Base-by-base conservation (phyloP, 768 basidiomycete genomes). In the Serpula lacrymans region DNA sequence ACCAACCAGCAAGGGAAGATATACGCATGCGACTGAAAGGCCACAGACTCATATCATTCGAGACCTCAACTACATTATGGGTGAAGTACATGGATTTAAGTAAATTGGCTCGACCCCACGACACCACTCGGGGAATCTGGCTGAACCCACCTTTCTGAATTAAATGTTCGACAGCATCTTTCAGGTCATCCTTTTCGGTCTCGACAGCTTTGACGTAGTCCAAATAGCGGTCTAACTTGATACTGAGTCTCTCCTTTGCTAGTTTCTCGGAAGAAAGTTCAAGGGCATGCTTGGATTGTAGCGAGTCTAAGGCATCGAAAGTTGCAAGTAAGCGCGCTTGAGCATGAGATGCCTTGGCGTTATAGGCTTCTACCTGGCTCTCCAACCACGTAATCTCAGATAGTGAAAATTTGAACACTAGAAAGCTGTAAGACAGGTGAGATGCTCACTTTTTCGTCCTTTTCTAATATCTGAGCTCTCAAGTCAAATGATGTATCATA, bases 121-220 rank as follows among this genome's bases (percentile, higher is more conserved):
- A n/a, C n/a, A n/a, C n/a, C 22, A 29, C 23, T 14, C 6, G 20
- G 23, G 21, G 22, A 30, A 21, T 17, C 8, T 9, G 4, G 21
- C 24, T 13, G 18, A 14, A 62, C 75, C 28, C 49, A 82, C 82
- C 75, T 76, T 77, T 80, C 55, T 78, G 68, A n/a, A 78, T 68
- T 28, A 83, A 53, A 37, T 69, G 56, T 35, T 67, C 48, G 1
- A 83, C 75, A 5, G 71, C 74, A 30, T 78, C 75, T 47, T 72
- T 65, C 51, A 81, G 50, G 40, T 78, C 74, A 51, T 81, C 75
- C 41, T 58, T 62, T 47, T 82, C 77, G 2, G 54, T 50, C 54
- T 80, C 72, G 5, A 64, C 54, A 2, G 46, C 46, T 24, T 54
- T 59, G 3, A 69, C 59, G 5, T 59, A 36, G 3, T 50, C 54